A percentile compares a stretch with the other conserved stretches of the same genome.
Evolutionary conservation across 768 basidiomycete genomes (phyloP).

Genomic region (Hericium coralloides): DNA sequence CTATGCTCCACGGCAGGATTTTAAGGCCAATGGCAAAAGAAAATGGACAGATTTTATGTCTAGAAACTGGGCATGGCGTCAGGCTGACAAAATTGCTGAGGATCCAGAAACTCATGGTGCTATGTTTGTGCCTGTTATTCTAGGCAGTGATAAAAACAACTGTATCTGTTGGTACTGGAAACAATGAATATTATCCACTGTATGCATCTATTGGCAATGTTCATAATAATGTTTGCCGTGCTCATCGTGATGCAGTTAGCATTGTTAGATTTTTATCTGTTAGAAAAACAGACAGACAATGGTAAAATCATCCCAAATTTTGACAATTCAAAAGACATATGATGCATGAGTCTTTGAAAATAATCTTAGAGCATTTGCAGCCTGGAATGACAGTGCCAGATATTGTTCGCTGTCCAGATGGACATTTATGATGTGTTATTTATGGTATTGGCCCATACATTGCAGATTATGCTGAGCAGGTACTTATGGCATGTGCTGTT

Average conservation of each 20-base stretch:
- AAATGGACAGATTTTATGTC: slow-evolving; percentile 10
- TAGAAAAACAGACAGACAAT: slow-evolving; percentile 16
- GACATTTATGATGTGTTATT: slow-evolving; percentile 20
- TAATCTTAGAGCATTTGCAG: slow-evolving; percentile 7
- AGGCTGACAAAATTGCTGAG: slow-evolving; percentile 18
- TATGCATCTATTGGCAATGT: slow-evolving; percentile 19
- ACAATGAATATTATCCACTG: slow-evolving; percentile 20
- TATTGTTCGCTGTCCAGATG: slow-evolving; percentile 20
- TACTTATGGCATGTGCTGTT: slow-evolving; percentile 21
- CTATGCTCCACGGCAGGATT: slow-evolving; percentile 18
- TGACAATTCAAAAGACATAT: slow-evolving; percentile 14
- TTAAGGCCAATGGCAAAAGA: slow-evolving; percentile 12
- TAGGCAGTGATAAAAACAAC: slow-evolving; percentile 36
- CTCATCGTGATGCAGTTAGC: slow-evolving; percentile 12
- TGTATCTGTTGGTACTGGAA: slow-evolving; percentile 22
- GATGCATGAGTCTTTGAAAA: slow-evolving; percentile 8
- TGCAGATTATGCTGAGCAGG: slow-evolving; percentile 31
- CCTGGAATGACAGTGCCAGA: slow-evolving; percentile 11
- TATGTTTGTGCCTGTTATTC: slow-evolving; percentile 16
- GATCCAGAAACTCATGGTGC: slow-evolving; percentile 21
- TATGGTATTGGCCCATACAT: slow-evolving; percentile 24
- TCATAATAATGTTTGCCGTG: slow-evolving; percentile 15
- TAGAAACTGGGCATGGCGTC: slow-evolving; percentile 23
- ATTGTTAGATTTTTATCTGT: slow-evolving; percentile 20
- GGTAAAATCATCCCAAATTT: background rate